A percentile compares a stretch with the other conserved stretches of the same genome.
These are phyloP conservation scores for Suillus bovinus DNA, from an alignment of 768 basidiomycete genomes.

Conservation along the genomic window DNA sequence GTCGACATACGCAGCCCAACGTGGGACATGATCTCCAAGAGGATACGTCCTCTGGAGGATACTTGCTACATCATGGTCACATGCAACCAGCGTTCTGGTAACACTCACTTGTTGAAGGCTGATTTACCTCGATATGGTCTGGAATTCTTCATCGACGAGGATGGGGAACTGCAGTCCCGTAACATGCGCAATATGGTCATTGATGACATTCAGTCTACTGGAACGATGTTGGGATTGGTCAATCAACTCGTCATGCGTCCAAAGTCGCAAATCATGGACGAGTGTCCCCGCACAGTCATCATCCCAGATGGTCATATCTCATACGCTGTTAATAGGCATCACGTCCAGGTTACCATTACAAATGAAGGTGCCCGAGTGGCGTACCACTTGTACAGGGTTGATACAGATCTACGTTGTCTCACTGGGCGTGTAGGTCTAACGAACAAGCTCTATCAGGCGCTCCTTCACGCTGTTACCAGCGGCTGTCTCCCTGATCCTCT, in stretches of 20 bases:
- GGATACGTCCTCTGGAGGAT: conserved; percentile 26
- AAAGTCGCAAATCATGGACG: conserved; percentile 8
- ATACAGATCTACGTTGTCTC: conserved; percentile 32
- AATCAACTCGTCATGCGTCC: conserved; percentile 43
- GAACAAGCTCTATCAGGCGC: conserved; percentile 37
- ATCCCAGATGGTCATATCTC: conserved; percentile 38
- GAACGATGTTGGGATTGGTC: conserved; percentile 45
- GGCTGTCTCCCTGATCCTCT: conserved; percentile 42
- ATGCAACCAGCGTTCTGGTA: neutral
- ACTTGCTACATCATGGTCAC: conserved; percentile 26
- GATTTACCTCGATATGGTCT: conserved; percentile 43
- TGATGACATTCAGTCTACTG: conserved; percentile 40
- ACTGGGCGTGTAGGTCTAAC: conserved; percentile 26
- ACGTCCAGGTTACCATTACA: conserved; percentile 20
- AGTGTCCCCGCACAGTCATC: conserved; percentile 30
- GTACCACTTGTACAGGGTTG: conserved; percentile 32
- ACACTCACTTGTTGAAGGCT: conserved; percentile 23
- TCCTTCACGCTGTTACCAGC: conserved; percentile 48
- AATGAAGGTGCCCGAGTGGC: conserved; percentile 5
- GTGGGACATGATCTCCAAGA: conserved; percentile 27
- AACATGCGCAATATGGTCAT: conserved; percentile 45
- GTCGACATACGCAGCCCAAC: conserved; percentile 31
- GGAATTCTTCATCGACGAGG: conserved; percentile 38
- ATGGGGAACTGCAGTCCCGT: conserved; percentile 39
- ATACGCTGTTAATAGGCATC: conserved; percentile 13